A percentile compares a stretch with the other conserved stretches of the same genome.
These are phyloP conservation scores for Fagus crenata DNA, from an alignment of 306 rosid genomes.

Conservation along the genomic window DNA sequence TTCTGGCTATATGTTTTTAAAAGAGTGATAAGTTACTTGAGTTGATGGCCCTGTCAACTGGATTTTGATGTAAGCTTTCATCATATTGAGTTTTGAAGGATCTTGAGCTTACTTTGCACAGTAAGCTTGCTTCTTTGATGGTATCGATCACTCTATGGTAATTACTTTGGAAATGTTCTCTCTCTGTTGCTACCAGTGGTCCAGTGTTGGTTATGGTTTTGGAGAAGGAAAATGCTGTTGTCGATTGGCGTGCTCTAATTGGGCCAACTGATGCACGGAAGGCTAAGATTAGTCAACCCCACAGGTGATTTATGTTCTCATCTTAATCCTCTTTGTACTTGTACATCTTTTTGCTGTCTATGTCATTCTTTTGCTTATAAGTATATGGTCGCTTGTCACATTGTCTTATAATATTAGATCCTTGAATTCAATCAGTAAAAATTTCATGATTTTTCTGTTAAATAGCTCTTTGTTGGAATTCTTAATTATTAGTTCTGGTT, in stretches of 20 bases:
- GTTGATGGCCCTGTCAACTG: background rate
- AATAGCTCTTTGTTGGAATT: conserved; percentile 22
- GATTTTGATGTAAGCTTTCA: background rate
- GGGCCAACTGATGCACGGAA: conserved; percentile 87
- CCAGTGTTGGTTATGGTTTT: conserved; percentile 71
- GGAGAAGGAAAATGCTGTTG: conserved; percentile 82
- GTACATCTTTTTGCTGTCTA: conserved; percentile 1
- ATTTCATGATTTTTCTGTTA: conserved; percentile 14
- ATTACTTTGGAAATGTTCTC: conserved; percentile 11
- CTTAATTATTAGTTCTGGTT: conserved; percentile 13
- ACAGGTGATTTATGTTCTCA: conserved; percentile 53
- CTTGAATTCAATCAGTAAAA: conserved; percentile 16
- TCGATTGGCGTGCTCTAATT: conserved; percentile 87
- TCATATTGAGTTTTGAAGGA: background rate
- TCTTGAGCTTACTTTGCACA: background rate
- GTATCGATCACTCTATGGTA: background rate
- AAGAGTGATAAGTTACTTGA: background rate
- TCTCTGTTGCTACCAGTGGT: conserved; percentile 49
- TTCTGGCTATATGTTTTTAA: conserved; percentile 4
- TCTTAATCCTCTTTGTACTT: conserved; percentile 10
- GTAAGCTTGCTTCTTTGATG: conserved; percentile 7
- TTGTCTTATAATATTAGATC: background rate
- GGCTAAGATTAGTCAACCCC: conserved; percentile 85
- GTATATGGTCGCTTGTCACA: conserved; percentile 1
- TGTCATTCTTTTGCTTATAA: background rate